Evolutionary conservation across 2,329 filamentous ascomycete genomes (phyloP).

Genomic region (Dactylella cylindrospora): DNA sequence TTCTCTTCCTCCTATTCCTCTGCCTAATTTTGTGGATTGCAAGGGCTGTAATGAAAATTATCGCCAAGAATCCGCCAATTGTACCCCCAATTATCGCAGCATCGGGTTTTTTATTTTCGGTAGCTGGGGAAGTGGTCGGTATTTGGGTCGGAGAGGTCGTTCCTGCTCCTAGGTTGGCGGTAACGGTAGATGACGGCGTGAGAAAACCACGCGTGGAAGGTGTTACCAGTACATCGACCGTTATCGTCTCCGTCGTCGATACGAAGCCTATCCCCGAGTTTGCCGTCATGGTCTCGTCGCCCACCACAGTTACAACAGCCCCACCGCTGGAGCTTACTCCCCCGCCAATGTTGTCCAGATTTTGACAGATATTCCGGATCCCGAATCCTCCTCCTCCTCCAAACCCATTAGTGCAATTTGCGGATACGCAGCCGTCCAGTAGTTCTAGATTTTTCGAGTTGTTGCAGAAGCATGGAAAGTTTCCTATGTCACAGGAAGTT

Average conservation of each 20-base stretch:
- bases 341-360: background rate
- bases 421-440: constrained; percentile 11
- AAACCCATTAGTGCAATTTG: constrained; percentile 19
- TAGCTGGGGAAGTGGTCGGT: background rate
- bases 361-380: constrained; percentile 16
- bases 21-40: constrained; percentile 28
- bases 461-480: constrained; percentile 32
- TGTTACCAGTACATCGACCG: background rate
- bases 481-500: constrained; percentile 20
- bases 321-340: background rate
- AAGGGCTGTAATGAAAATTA: constrained; percentile 18
- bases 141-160: background rate
- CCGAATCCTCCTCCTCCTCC: constrained; percentile 9
- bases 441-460: constrained; percentile 20
- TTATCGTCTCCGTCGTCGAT: background rate
- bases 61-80: constrained; percentile 15
- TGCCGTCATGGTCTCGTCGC: background rate
- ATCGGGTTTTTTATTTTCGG: constrained; percentile 9
- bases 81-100: constrained; percentile 35
- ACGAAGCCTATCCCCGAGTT: background rate
- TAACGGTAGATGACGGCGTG: too few relatives aligned
- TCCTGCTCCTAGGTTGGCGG: background rate
- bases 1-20: constrained; percentile 5
- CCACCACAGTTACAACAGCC: background rate
- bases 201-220: too few relatives aligned